Base-by-base conservation (phyloP, 352 stramenopile species). In the Phytopythium helicoides region DNA sequence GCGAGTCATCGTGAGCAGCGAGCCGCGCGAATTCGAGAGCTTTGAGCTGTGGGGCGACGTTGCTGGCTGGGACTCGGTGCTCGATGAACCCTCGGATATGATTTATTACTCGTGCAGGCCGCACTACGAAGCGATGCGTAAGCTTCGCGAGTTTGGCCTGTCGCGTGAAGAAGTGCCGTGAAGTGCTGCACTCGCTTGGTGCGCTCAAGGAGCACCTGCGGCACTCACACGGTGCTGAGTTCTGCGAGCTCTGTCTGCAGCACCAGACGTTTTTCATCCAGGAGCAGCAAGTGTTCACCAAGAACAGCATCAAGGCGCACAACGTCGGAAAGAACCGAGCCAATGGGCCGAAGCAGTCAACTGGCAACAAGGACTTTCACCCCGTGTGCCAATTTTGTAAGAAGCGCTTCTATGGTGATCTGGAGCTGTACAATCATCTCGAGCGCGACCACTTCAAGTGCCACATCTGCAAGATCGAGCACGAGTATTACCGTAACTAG, bases 401-500 rank as follows among this genome's bases (percentile, higher is more conserved):
- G 47, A 78, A 76, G 22, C 81, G 86, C 2, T 96, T 89, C 53
- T 96, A 96, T 47, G 75, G 84, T 56, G 82, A 87, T 47, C 83
- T 85, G 40, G 74, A 94, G 42, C 71, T 96, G 47, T 93, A 92
- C 51, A 74, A 91, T 22, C 87, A 96, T 52, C 54, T 96, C 26
- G 83, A 92, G 60, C 87, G 87, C 40, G 83, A 96, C 50, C 87
- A 96, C 54, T 96, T 93, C 64, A 94, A 89, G 55, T 96, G 87
- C 52, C 86, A 96, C 50, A 73, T 96, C 18, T 96, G 87, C 80
- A 89, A 91, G 50, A 63, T 78, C 28, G 84, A 92, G 56, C 83
- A 94, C 61, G 76, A 92, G 31, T 94, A 96, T 64, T 96, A 90
- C 60, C 80, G 86, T 53, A 92, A 96, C 66, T 96, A 96, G 78